Evolutionary conservation across 148 eudicot species (phyloP), one percentile per base, ranked within the genome.

Genomic region (Simmondsia chinensis): DNA sequence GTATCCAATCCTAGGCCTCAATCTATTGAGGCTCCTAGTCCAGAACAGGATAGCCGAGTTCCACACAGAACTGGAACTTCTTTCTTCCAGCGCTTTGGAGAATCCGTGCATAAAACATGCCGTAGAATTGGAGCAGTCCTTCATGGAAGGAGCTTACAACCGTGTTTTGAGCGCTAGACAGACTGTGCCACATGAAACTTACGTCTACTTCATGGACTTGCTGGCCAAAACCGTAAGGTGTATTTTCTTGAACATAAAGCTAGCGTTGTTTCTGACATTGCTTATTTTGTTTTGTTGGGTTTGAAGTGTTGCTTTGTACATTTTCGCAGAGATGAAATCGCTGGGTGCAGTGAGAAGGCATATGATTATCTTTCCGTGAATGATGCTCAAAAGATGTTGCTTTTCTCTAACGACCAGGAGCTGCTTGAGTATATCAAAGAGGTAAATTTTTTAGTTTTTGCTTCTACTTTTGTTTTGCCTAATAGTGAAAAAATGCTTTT

Each of bases 121-220:
- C 1, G 85, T 91, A 24, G 99, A 85, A 39, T 63, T 91, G 45
- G 99, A 91, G 54, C 94, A 91, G 46, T 91, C 97, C 12, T 85
- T 91, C 66, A 91, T 87, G 96, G 96, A 87, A 73, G 96, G 96
- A 32, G 96, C 96, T 33, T 91, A 91, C 60, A 91, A 91, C 54
- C 86, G 95, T 24, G 97, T 91, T 45, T 72, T 91, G 70, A 85
- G 66, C 70, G 97, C 97, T 40, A 85, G 95, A 40, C 94, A 85
- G 72, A 66, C 77, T 5, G 94, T 86, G 8, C 99, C 99, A 36
- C 94, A 86, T 71, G 89, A 82, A 62, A 86, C 89, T 40, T 91
- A 86, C 4, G 86, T 79, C 1, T 80, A 91, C 60, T 91, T 86
- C 65, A 85, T 91, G 95, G 94, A 85, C 56, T 75, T 91, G 45